Evolutionary conservation across 2,329 filamentous ascomycete species (phyloP).

Genomic region (Arthrinium puccinioides): DNA sequence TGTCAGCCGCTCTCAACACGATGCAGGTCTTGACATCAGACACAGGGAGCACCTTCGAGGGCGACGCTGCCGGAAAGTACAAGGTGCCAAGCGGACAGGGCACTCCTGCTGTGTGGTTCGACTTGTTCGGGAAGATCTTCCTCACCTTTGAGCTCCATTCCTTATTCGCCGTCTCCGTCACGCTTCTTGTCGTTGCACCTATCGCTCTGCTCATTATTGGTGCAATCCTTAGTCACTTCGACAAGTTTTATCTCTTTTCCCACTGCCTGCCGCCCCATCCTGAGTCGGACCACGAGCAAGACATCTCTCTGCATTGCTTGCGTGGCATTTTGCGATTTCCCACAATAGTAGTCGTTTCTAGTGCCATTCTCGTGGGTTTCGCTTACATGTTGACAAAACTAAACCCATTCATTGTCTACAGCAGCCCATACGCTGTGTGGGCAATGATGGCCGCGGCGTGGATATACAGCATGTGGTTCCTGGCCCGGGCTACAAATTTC

Average conservation of each 20-base stretch:
- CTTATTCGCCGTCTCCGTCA: constrained; percentile 77
- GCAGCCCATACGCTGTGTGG: constrained; percentile 78
- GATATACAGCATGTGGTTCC: constrained; percentile 68
- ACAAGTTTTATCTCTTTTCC: constrained; percentile 82
- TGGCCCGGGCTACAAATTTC: constrained; percentile 72
- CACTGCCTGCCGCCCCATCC: constrained; percentile 45
- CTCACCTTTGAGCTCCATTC: constrained; percentile 70
- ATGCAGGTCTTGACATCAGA: constrained; percentile 62
- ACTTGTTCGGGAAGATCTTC: constrained; percentile 72
- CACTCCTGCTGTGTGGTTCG: constrained; percentile 77
- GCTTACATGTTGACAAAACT: constrained; percentile 68
- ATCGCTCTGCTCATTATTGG: constrained; percentile 61
- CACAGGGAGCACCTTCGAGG: constrained; percentile 53
- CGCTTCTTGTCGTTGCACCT: constrained; percentile 72
- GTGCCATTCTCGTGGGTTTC: constrained; percentile 56
- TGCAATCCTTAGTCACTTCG: constrained; percentile 56
- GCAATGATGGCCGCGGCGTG: constrained; percentile 62
- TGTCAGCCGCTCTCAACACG: constrained; percentile 70
- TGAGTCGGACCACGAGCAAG: constrained; percentile 46
- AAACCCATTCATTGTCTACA: constrained; percentile 81
- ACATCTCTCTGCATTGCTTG: constrained; percentile 60
- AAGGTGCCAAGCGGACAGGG: constrained; percentile 58
- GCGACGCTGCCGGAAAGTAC: constrained; percentile 42
- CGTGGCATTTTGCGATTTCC: constrained; percentile 78
- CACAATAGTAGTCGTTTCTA: constrained; percentile 59